These are phyloP conservation scores for Beauveria rudraprayagi DNA, from an alignment of 2,329 filamentous ascomycete genomes.

Conservation along the genomic window DNA sequence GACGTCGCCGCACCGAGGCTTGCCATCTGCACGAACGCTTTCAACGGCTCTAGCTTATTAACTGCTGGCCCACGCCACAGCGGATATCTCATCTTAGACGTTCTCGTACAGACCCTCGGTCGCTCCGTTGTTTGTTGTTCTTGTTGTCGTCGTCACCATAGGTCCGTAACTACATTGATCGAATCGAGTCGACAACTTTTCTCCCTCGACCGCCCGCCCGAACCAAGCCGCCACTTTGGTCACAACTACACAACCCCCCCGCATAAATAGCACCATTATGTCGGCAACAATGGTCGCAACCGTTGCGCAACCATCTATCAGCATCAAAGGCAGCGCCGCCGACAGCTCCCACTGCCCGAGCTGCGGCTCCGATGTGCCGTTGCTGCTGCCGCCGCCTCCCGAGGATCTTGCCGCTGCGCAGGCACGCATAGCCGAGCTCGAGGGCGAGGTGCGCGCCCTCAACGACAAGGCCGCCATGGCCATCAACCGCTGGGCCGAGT, in stretches of 20 bases:
- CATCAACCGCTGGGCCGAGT: slow-evolving; percentile 63
- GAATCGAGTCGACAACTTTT: not conserved
- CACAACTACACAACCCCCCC: not conserved
- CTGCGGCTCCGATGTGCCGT: slow-evolving; percentile 38
- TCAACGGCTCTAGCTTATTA: not conserved
- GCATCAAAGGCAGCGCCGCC: slow-evolving; percentile 19
- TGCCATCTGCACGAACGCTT: not conserved
- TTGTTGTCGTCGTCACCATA: not conserved
- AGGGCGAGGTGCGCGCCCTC: slow-evolving; percentile 61
- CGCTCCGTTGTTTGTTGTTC: slow-evolving; percentile 6
- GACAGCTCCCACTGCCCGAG: slow-evolving; percentile 36
- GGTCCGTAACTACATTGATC: not conserved
- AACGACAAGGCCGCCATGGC: slow-evolving; percentile 62
- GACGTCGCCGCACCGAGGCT: not conserved
- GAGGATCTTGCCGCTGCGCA: slow-evolving; percentile 44
- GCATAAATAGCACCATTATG: slow-evolving; percentile 10
- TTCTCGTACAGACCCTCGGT: slow-evolving; percentile 11
- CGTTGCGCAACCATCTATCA: slow-evolving; percentile 21
- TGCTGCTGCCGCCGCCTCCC: slow-evolving; percentile 19
- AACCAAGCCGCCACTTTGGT: not conserved
- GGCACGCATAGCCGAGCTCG: slow-evolving; percentile 57
- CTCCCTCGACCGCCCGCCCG: not conserved
- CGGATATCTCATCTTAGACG: slow-evolving; percentile 8
- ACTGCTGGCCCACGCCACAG: slow-evolving; percentile 5
- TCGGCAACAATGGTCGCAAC: slow-evolving; percentile 27